phyloP scores from a whole-genome alignment of 306 rosid genomes.

The Inga laurina region DNA sequence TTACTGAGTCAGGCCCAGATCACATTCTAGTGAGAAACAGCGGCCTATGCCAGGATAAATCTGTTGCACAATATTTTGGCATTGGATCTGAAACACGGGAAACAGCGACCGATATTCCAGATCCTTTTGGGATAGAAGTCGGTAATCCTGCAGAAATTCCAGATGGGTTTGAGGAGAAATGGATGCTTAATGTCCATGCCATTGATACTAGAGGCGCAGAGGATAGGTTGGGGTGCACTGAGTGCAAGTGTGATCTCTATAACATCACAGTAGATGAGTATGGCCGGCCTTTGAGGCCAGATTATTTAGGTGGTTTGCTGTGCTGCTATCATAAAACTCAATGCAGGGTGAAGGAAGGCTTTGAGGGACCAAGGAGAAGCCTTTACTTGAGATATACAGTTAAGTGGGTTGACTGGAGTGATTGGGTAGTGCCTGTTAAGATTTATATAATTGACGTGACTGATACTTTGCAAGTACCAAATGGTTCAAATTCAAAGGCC shows the following conservation, averaged over 20 bases:
- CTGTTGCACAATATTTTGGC: slow-evolving; percentile 60
- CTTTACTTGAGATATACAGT: slow-evolving; percentile 71
- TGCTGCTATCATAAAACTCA: slow-evolving; percentile 65
- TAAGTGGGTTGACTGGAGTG: slow-evolving; percentile 78
- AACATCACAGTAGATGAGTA: slow-evolving; percentile 48
- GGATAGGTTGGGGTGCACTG: slow-evolving; percentile 63
- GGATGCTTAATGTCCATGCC: slow-evolving; percentile 74
- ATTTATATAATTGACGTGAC: slow-evolving; percentile 71
- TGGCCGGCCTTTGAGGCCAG: slow-evolving; percentile 41
- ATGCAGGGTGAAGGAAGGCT: slow-evolving; percentile 57
- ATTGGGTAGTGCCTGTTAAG: slow-evolving; percentile 59
- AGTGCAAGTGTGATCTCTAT: slow-evolving; percentile 72
- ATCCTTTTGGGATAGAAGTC: slow-evolving; percentile 69
- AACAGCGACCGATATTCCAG: slow-evolving; percentile 55
- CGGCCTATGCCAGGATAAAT: slow-evolving; percentile 54
- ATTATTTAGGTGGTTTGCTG: slow-evolving; percentile 57
- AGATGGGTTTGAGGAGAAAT: slow-evolving; percentile 66
- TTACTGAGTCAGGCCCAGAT: background rate
- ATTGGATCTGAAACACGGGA: slow-evolving; percentile 72
- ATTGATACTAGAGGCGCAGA: slow-evolving; percentile 70
- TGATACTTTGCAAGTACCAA: slow-evolving; percentile 42
- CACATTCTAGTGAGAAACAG: slow-evolving; percentile 38
- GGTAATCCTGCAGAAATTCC: slow-evolving; percentile 65
- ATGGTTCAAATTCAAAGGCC: slow-evolving; percentile 29
- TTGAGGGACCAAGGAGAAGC: slow-evolving; percentile 48